phyloP scores from a whole-genome alignment of 495 filamentous ascomycete species.

The Pseudotulostoma volvatum region DNA sequence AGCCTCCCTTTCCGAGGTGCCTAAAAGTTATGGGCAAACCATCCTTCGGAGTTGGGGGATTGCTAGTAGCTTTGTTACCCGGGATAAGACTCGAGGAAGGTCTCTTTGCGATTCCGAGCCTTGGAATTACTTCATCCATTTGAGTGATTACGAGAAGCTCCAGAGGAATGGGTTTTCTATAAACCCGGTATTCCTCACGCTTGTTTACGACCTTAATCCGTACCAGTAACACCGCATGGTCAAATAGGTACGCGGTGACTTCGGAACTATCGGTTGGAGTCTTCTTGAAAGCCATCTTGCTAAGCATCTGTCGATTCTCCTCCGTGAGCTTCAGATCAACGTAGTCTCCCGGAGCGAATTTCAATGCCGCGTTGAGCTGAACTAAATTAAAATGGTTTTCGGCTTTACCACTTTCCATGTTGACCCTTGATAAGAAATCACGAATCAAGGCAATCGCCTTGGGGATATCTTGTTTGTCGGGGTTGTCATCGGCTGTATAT shows the following conservation, averaged over 20 bases:
- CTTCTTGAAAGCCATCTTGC: slow-evolving; percentile 88
- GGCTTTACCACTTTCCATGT: slow-evolving; percentile 86
- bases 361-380: slow-evolving; percentile 74
- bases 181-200: slow-evolving; percentile 83
- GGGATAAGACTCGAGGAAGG: slow-evolving; percentile 77
- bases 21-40: slow-evolving; percentile 95
- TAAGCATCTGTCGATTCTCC: slow-evolving; percentile 79
- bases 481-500: slow-evolving; percentile 68
- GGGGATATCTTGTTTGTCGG: slow-evolving; percentile 82
- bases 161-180: slow-evolving; percentile 87
- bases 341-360: slow-evolving; percentile 62
- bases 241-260: slow-evolving; percentile 86
- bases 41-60: slow-evolving; percentile 43
- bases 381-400: slow-evolving; percentile 97
- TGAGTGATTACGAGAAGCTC: slow-evolving; percentile 87
- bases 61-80: slow-evolving; percentile 41
- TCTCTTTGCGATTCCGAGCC: slow-evolving; percentile 61
- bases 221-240: slow-evolving; percentile 84
- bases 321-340: slow-evolving; percentile 93
- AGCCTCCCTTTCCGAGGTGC: slow-evolving; percentile 91
- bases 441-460: slow-evolving; percentile 73
- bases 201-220: slow-evolving; percentile 82
- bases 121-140: slow-evolving; percentile 89
- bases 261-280: slow-evolving; percentile 71
- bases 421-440: slow-evolving; percentile 74